Conservation (phyloP, 2,329 filamentous ascomycete genomes). For the Monilinia polystroma region DNA sequence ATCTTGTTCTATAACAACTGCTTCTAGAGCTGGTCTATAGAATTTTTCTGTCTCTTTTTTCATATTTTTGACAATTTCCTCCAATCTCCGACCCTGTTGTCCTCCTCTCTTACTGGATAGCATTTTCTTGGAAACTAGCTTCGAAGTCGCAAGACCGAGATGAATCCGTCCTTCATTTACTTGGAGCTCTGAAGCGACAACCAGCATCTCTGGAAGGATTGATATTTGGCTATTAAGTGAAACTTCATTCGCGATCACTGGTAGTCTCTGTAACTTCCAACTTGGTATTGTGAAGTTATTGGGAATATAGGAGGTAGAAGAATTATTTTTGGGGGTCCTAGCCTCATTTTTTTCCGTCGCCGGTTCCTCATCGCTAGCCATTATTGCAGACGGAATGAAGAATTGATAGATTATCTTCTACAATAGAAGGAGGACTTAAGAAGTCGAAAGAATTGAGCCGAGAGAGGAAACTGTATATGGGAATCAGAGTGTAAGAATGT, state of each 20-base stretch:
- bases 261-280: neutral
- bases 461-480: neutral
- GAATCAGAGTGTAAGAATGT: neutral
- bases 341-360: neutral
- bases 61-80: neutral
- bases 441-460: neutral
- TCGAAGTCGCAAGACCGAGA: slow-evolving; percentile 4
- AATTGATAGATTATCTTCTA: neutral
- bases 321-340: no score
- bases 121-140: neutral
- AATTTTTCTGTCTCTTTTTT: neutral
- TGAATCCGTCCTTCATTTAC: neutral
- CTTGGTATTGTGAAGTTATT: slow-evolving; percentile 6
- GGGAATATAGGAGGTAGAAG: neutral
- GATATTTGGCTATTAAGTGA: neutral
- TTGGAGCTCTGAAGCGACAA: slow-evolving; percentile 2
- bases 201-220: slow-evolving; percentile 1
- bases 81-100: neutral
- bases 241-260: neutral
- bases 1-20: slow-evolving; percentile 7
- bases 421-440: neutral
- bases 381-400: neutral
- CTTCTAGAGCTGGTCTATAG: neutral
- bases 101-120: neutral
- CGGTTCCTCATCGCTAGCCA: neutral